Conservation (phyloP, 2,329 filamentous ascomycete genomes). For the Gaeumannomyces tritici region DNA sequence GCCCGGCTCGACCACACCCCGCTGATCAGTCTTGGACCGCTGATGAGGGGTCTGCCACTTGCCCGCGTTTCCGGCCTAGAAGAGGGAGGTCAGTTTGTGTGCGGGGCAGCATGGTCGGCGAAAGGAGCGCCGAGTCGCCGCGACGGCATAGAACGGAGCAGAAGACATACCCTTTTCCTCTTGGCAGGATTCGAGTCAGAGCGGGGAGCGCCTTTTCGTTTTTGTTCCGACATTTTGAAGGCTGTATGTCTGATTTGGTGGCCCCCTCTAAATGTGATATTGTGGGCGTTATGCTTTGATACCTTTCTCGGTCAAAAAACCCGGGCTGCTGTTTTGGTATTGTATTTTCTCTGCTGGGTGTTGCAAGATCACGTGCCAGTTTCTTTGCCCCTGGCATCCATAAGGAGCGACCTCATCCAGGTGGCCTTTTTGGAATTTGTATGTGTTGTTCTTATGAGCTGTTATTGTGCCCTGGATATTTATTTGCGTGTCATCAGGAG, state of each 20-base stretch:
- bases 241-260: too few relatives aligned
- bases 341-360: not conserved
- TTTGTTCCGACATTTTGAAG: not conserved
- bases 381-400: not conserved
- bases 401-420: not conserved
- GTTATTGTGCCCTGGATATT: too few relatives aligned
- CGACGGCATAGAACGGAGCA: not conserved
- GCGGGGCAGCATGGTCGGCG: not conserved
- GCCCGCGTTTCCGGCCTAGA: slow-evolving; percentile 40
- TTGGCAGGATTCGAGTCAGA: slow-evolving; percentile 26
- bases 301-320: too few relatives aligned
- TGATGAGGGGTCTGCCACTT: slow-evolving; percentile 56
- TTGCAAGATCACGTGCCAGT: not conserved
- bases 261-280: too few relatives aligned
- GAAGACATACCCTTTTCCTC: slow-evolving; percentile 24
- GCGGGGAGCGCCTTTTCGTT: slow-evolving; percentile 1
- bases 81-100: not conserved
- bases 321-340: not conserved
- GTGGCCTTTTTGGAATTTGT: not conserved
- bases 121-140: not conserved
- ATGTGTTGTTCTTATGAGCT: too few relatives aligned
- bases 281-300: too few relatives aligned
- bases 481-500: not conserved
- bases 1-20: slow-evolving; percentile 49
- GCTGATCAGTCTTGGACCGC: slow-evolving; percentile 35